Evolutionary conservation across 2,329 filamentous ascomycete species (phyloP).

Genomic region (Talaromyces sp.): DNA sequence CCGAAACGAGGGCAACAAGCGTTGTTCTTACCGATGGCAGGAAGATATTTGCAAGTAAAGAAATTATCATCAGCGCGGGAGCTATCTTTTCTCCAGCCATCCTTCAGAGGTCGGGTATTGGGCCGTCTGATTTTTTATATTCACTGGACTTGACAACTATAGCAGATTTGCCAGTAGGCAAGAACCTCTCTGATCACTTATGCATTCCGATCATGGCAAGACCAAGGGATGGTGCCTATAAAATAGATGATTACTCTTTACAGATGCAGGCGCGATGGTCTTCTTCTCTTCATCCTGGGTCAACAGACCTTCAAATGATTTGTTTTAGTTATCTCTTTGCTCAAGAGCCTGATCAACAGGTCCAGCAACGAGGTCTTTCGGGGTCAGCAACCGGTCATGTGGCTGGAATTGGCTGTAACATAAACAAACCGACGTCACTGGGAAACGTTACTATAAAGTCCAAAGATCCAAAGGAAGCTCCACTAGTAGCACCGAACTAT

Average conservation of each 20-base stretch:
- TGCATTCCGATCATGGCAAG: constrained; percentile 21
- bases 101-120: constrained; percentile 22
- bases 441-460: constrained; percentile 19
- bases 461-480: constrained; percentile 15
- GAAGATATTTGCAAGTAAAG: constrained; percentile 16
- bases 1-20: constrained; percentile 8
- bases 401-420: constrained; percentile 21
- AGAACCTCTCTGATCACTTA: constrained; percentile 20
- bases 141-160: constrained; percentile 13
- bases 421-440: constrained; percentile 21
- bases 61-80: constrained; percentile 21
- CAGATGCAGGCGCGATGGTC: constrained; percentile 22
- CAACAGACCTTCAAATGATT: constrained; percentile 20
- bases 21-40: constrained; percentile 17
- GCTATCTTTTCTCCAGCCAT: constrained; percentile 21
- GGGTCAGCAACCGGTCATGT: constrained; percentile 21
- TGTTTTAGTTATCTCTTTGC: constrained; percentile 21
- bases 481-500: constrained; percentile 20
- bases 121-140: constrained; percentile 15
- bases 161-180: constrained; percentile 20
- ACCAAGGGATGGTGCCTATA: constrained; percentile 21
- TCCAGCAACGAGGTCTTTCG: constrained; percentile 16
- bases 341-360: constrained; percentile 7
- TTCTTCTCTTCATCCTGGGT: constrained; percentile 19
- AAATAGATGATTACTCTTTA: constrained; percentile 20